These are phyloP conservation scores for Fusarium vanettenii DNA, from an alignment of 2,329 filamentous ascomycete genomes.

Conservation along the genomic window DNA sequence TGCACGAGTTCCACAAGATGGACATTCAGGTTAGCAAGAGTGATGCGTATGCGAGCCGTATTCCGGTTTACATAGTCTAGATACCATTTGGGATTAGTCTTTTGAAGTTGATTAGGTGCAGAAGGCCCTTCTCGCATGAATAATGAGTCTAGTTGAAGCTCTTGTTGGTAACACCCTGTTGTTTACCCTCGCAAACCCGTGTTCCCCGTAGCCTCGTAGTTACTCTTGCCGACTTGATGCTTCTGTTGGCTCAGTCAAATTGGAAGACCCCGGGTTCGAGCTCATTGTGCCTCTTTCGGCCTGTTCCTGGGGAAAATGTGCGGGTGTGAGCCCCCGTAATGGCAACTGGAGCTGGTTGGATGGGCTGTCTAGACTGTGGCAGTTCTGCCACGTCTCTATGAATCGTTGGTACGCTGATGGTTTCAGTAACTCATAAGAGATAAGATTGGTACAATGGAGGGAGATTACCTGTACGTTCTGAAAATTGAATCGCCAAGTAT, in stretches of 20 bases:
- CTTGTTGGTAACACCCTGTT: neutral
- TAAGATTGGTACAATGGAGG: neutral
- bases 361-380: conserved; percentile 58
- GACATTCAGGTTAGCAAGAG: conserved; percentile 49
- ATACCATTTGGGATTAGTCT: neutral
- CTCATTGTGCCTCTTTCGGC: conserved; percentile 31
- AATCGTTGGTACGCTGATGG: conserved; percentile 54
- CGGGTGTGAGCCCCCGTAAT: conserved; percentile 52
- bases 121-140: neutral
- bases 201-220: neutral
- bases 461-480: conserved; percentile 55
- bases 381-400: conserved; percentile 58
- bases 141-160: neutral
- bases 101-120: neutral
- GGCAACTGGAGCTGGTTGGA: conserved; percentile 59
- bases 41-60: conserved; percentile 48
- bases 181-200: neutral
- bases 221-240: neutral
- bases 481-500: conserved; percentile 63
- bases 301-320: conserved; percentile 38
- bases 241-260: neutral
- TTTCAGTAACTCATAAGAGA: conserved; percentile 36
- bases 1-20: conserved; percentile 53
- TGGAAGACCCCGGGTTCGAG: conserved; percentile 36
- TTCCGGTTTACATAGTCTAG: conserved; percentile 49